Base-by-base conservation (phyloP, 176 grass and related monocot species). In the Calamus simplicifolius region DNA sequence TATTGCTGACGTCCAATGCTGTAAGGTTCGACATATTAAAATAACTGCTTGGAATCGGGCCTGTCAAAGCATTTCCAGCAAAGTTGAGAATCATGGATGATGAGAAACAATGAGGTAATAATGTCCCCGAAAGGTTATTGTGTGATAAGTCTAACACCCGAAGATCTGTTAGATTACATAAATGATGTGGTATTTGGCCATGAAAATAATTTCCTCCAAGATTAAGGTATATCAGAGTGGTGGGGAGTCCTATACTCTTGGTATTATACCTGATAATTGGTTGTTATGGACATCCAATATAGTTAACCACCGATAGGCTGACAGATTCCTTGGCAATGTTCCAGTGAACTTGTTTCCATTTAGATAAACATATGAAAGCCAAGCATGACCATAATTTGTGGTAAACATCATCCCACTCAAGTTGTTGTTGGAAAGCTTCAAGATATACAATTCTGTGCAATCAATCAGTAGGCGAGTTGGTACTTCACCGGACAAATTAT, bases 401-500 rank as follows among this genome's bases (percentile, higher is more conserved):
- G 59, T 15, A 55, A 70, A 25, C 3, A 81, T 51, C 5, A 1
- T 12, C 5, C 77, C 68, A 1, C 25, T 19, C 14, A 79, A 50
- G 3, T 23, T 18, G 25, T 79, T 79, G 0, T 72, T 3, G 5
- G 76, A 79, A 2, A 56, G 7, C 0, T 53, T 59, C 68, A 78
- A 21, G 19, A 10, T 27, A 0, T 1, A 5, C n/a, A 62, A 21
- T 0, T 0, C 13, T 0, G 17, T 19, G 60, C 3, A 6, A 19
- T 61, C 5, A 38, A 13, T 48, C 19, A 77, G 31, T 3, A 77
- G 16, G 55, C 67, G 69, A 5, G 38, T 0, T 2, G 69, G 61
- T 4, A 78, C 17, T 61, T 43, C 27, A 6, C 80, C 80, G 27
- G 7, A 48, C 18, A 83, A 25, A 0, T 43, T 68, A 15, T 82